Conservation (phyloP, 495 filamentous ascomycete species). For the Thermothielavioides terrestris region DNA sequence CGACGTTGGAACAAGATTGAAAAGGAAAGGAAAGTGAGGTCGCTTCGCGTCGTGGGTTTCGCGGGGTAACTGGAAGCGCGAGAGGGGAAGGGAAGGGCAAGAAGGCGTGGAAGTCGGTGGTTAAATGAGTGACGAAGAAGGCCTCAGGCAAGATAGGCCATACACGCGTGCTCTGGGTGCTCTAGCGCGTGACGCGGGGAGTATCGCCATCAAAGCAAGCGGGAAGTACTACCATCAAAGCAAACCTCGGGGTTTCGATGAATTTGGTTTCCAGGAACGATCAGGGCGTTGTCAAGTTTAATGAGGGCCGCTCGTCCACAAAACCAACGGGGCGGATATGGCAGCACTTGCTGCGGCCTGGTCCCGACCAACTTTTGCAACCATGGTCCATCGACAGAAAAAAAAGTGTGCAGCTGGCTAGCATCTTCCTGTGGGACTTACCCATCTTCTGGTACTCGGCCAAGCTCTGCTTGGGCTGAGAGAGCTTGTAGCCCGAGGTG, state of each 20-base stretch:
- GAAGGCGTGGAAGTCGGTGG: neutral
- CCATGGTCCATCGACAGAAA: neutral
- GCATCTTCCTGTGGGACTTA: slow-evolving; percentile 38
- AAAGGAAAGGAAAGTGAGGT: neutral
- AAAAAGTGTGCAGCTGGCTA: slow-evolving; percentile 7
- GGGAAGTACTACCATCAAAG: no score
- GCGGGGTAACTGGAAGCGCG: neutral
- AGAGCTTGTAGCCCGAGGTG: slow-evolving; percentile 94
- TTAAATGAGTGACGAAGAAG: neutral
- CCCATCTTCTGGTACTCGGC: slow-evolving; percentile 87
- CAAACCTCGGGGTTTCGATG: no score
- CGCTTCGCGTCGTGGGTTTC: neutral
- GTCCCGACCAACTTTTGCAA: neutral
- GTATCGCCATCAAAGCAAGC: neutral
- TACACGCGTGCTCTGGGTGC: neutral
- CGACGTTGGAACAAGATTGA: neutral
- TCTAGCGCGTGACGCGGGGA: neutral
- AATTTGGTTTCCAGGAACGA: no score
- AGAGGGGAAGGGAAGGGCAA: neutral
- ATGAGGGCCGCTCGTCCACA: neutral
- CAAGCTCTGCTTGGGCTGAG: slow-evolving; percentile 89
- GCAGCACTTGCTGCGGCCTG: slow-evolving; percentile 1
- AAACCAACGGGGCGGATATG: neutral
- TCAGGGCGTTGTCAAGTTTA: no score
- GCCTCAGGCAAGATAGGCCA: neutral